phyloP scores from a whole-genome alignment of 2,329 filamentous ascomycete genomes.

The Pestalotiopsis fici region DNA sequence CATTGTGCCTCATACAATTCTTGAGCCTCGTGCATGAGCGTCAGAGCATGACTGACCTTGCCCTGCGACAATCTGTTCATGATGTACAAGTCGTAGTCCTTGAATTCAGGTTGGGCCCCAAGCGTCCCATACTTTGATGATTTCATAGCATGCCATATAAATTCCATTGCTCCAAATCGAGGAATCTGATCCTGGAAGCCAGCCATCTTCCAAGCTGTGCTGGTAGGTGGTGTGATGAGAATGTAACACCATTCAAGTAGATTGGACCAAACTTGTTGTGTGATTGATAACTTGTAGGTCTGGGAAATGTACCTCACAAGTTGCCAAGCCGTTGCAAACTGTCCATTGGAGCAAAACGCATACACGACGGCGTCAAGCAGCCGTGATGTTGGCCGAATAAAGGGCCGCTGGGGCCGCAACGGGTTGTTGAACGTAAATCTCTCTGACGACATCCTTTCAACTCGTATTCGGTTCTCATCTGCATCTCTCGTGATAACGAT shows the following conservation, averaged over 20 bases:
- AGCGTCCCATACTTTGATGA: constrained; percentile 46
- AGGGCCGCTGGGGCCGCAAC: neutral
- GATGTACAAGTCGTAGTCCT: constrained; percentile 53
- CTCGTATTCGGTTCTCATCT: neutral
- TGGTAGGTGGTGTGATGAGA: constrained; percentile 40
- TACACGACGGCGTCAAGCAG: constrained; percentile 70
- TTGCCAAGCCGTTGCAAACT: constrained; percentile 58
- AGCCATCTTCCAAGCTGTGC: constrained; percentile 36
- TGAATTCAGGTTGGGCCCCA: constrained; percentile 55
- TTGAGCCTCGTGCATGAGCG: constrained; percentile 27
- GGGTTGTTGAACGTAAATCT: constrained; percentile 1
- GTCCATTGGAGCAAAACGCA: constrained; percentile 65
- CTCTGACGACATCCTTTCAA: neutral
- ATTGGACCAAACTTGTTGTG: constrained; percentile 62
- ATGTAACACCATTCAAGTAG: constrained; percentile 70
- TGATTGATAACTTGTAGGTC: constrained; percentile 59
- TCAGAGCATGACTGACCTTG: constrained; percentile 17
- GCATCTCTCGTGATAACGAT: constrained; percentile 18
- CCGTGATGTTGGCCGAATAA: constrained; percentile 52
- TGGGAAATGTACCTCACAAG: constrained; percentile 64
- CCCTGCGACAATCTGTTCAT: constrained; percentile 34
- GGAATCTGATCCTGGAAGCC: constrained; percentile 34
- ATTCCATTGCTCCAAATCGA: constrained; percentile 42
- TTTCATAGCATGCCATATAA: constrained; percentile 62
- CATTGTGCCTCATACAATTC: constrained; percentile 27